Base-by-base conservation (phyloP, 2,329 filamentous ascomycete species). In the Tolypocladium cylindrosporum region DNA sequence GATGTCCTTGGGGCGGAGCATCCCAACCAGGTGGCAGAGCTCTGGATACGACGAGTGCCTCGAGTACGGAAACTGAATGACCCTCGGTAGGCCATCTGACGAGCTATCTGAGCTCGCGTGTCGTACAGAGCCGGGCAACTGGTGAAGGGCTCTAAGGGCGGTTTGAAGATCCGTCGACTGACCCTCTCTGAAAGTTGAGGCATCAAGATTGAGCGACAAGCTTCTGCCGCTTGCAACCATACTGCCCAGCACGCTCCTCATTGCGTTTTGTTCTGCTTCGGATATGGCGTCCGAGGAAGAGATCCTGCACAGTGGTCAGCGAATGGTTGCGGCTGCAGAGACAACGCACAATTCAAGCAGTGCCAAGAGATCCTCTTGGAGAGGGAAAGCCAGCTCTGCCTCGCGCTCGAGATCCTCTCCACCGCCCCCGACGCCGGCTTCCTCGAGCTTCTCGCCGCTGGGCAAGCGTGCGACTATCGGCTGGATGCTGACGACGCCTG, bases 11-110 rank as follows among this genome's bases (percentile, higher is more conserved):
- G 91, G 91, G 36, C 75, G 81, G 64, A 97, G 89, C 0, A 78
- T 76, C 3, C 76, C 69, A 1, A 96, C 77, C 1, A 97, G 74
- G 56, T 84, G 73, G 61, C 90, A 88, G 3, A 96, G 79, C 68
- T 97, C 93, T 0, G 78, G 75, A 60, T 94, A 93, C 0, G 90
- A 96, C 0, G 93, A 95, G 70, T 97, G 93, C 1, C 93, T 83
- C 0, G 93, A 93, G 67, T 92, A 97, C 0, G 92, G 90, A 63
- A 96, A 97, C 0, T 69, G 74, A 3, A 86, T 82, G 0, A 66
- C 66, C 14, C 64, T 73, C 0, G 79, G 73, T 2, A 82, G 66
- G 0, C 2, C 62, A 37, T 48, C 52, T 40, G 55, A 54, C 1
- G 16, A 19, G 4, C 21, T 40, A 7, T 39, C n/a, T 13, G 37